Evolutionary conservation across 1,139 yeast species (phyloP).

Genomic region (Pneumocystis canis): DNA sequence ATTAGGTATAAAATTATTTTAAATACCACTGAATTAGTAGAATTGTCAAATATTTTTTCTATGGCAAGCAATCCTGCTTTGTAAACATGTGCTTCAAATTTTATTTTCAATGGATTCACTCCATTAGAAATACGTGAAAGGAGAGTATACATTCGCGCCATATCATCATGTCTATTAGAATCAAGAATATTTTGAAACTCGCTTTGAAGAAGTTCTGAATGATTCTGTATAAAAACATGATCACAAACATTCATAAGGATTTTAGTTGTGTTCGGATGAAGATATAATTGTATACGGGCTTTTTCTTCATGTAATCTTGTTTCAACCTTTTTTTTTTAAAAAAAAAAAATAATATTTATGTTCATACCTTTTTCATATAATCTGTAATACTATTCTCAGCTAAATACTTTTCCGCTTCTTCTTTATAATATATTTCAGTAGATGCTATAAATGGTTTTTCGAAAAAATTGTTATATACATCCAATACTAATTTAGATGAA

Average conservation of each 20-base stretch:
- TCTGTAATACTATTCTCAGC: slow-evolving; percentile 71
- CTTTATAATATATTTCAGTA: slow-evolving; percentile 57
- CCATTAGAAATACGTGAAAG: slow-evolving; percentile 63
- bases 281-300: slow-evolving; percentile 56
- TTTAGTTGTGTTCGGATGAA: slow-evolving; percentile 77
- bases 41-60: slow-evolving; percentile 45
- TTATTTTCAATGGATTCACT: slow-evolving; percentile 59
- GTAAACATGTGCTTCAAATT: slow-evolving; percentile 60
- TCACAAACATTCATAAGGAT: slow-evolving; percentile 64
- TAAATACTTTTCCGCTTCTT: slow-evolving; percentile 55
- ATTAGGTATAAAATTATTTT: slow-evolving; percentile 11
- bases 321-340: slow-evolving; percentile 25
- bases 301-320: slow-evolving; percentile 70
- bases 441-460: slow-evolving; percentile 61
- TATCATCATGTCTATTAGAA: slow-evolving; percentile 61
- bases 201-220: slow-evolving; percentile 59
- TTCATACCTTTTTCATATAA: slow-evolving; percentile 62
- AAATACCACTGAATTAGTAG: slow-evolving; percentile 22
- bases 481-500: slow-evolving; percentile 66
- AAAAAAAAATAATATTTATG: background rate
- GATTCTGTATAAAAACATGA: slow-evolving; percentile 60
- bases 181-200: slow-evolving; percentile 63
- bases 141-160: slow-evolving; percentile 62
- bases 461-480: slow-evolving; percentile 66
- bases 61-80: slow-evolving; percentile 58